Evolutionary conservation across 2,329 filamentous ascomycete species (phyloP).

Genomic region (Neopestalotiopsis sp.): DNA sequence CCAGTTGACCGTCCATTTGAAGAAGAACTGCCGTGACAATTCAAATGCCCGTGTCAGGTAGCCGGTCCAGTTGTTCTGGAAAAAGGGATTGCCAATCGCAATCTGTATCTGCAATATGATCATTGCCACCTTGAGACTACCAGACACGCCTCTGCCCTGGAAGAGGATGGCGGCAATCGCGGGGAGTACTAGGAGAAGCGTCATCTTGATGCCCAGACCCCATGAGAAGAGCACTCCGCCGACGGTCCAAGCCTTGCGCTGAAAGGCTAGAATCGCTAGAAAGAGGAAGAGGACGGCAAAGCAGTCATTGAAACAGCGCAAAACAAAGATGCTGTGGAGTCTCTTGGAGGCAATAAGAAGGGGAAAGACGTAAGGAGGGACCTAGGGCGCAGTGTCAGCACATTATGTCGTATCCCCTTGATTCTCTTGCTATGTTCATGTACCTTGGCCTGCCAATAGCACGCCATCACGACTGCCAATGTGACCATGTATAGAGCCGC

Average conservation of each 20-base stretch:
- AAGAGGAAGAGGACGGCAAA: constrained; percentile 86
- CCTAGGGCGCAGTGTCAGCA: constrained; percentile 48
- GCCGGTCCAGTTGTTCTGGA: constrained; percentile 65
- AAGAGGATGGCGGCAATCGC: constrained; percentile 79
- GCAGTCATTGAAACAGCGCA: constrained; percentile 95
- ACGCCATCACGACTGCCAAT: constrained; percentile 77
- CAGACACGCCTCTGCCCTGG: constrained; percentile 70
- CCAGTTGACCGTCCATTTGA: constrained; percentile 99
- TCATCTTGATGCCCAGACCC: constrained; percentile 95
- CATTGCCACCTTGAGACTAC: constrained; percentile 70
- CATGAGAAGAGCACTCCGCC: constrained; percentile 76
- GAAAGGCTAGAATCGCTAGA: constrained; percentile 77
- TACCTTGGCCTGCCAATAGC: constrained; percentile 78
- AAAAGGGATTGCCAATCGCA: constrained; percentile 69
- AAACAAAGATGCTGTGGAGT: constrained; percentile 89
- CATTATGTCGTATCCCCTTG: neutral
- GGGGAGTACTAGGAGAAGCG: constrained; percentile 79
- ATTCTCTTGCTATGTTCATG: constrained; percentile 20
- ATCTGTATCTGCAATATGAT: constrained; percentile 83
- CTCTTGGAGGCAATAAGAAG: constrained; percentile 89
- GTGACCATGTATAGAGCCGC: constrained; percentile 78
- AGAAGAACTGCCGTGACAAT: constrained; percentile 87
- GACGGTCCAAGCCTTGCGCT: constrained; percentile 74
- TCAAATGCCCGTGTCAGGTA: constrained; percentile 89
- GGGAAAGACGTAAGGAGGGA: constrained; percentile 85